A percentile compares a stretch with the other conserved stretches of the same genome.
phyloP scores from a whole-genome alignment of 345 rosid species.

The Eucalyptus camaldulensis region DNA sequence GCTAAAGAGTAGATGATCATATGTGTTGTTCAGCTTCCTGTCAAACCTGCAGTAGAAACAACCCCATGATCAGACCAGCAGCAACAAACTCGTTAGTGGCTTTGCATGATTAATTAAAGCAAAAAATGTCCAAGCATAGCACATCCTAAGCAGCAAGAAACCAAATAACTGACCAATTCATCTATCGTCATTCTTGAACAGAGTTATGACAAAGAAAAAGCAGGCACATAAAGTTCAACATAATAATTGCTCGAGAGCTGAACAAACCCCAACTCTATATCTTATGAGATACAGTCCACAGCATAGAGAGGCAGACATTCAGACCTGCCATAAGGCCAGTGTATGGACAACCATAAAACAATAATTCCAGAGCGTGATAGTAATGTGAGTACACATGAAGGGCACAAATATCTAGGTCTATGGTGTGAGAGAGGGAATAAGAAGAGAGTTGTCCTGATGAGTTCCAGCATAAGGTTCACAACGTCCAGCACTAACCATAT shows the following conservation, averaged over 20 bases:
- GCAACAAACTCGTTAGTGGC: not conserved
- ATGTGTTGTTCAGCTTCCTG: slow-evolving; percentile 77
- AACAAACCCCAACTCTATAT: not conserved
- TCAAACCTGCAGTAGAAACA: slow-evolving; percentile 61
- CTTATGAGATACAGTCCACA: not conserved
- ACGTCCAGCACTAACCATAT: slow-evolving; percentile 65
- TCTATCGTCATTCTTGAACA: not conserved
- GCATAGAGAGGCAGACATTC: not conserved
- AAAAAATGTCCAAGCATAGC: not conserved
- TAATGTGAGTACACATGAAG: not conserved
- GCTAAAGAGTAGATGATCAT: slow-evolving; percentile 93
- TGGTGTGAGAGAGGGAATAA: not conserved
- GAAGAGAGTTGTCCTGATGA: not conserved
- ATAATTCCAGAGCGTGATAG: not conserved
- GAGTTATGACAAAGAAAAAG: not conserved
- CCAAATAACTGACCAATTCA: not conserved
- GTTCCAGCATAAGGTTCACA: not conserved
- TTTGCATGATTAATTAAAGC: not conserved
- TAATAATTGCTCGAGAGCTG: not conserved
- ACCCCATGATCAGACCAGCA: not conserved
- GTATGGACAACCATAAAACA: not conserved
- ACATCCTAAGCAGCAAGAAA: not conserved
- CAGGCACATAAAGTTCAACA: not conserved
- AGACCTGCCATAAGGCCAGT: not conserved
- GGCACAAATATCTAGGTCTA: not conserved